These are phyloP conservation scores for Globisporangium rhizosaccharum DNA, from an alignment of 352 stramenopile species.

Conservation along the genomic window DNA sequence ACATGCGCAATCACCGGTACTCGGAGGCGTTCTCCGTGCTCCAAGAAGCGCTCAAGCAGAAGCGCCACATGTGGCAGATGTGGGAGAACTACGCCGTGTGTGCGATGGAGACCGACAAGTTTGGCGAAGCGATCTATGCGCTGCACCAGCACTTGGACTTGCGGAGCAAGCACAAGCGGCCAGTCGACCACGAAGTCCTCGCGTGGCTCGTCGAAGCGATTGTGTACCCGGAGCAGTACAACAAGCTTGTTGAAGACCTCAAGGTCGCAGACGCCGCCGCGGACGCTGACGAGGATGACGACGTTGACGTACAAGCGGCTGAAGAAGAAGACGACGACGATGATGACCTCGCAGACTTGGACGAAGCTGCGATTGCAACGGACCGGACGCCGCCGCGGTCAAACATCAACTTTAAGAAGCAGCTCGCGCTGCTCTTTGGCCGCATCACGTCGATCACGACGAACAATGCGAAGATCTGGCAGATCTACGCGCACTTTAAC, in stretches of 20 bases:
- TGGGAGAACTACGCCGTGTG: slow-evolving; percentile 89
- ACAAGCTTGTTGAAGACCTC: slow-evolving; percentile 28
- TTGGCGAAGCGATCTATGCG: slow-evolving; percentile 78
- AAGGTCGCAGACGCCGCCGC: slow-evolving; percentile 19
- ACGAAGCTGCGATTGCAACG: slow-evolving; percentile 26
- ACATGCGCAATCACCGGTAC: slow-evolving; percentile 81
- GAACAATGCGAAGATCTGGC: slow-evolving; percentile 77
- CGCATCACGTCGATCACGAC: slow-evolving; percentile 74
- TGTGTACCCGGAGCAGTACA: slow-evolving; percentile 50
- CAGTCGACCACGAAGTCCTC: slow-evolving; percentile 69
- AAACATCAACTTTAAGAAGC: slow-evolving; percentile 12
- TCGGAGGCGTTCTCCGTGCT: slow-evolving; percentile 78
- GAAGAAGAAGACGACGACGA: slow-evolving; percentile 16
- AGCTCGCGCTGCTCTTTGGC: slow-evolving; percentile 72
- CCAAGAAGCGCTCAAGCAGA: slow-evolving; percentile 85
- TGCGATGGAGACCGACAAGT: slow-evolving; percentile 68
- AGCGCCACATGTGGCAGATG: slow-evolving; percentile 90
- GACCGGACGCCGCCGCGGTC: slow-evolving; percentile 18
- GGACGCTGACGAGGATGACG: slow-evolving; percentile 10
- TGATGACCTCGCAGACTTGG: slow-evolving; percentile 46
- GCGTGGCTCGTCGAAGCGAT: slow-evolving; percentile 80
- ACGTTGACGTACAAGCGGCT: slow-evolving; percentile 18
- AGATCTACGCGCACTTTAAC: slow-evolving; percentile 81
- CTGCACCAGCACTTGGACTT: slow-evolving; percentile 80
- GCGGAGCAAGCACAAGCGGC: slow-evolving; percentile 75